Percentiles rank a stretch among this genome's conserved stretches.
phyloP scores from a whole-genome alignment of 106 monocot species.

The Iris macrosiphon region DNA sequence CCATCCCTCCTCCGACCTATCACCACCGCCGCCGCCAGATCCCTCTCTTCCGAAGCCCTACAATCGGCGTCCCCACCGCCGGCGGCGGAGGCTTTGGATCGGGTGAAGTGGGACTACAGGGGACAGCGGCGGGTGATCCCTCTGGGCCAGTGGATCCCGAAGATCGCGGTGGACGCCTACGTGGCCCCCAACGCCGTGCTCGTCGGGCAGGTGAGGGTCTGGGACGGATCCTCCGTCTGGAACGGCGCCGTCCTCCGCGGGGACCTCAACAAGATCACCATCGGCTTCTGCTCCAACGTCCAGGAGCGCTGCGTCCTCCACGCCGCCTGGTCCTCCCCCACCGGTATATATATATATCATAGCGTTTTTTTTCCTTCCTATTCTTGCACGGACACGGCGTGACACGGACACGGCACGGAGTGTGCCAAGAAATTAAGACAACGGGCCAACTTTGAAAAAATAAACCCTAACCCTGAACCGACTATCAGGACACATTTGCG shows the following conservation, averaged over 20 bases:
- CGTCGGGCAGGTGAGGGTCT: slow-evolving; percentile 73
- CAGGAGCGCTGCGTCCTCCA: slow-evolving; percentile 90
- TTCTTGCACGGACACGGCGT: too few species aligned
- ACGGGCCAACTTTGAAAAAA: too few species aligned
- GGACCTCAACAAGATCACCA: slow-evolving; percentile 85
- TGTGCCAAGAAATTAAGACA: too few species aligned
- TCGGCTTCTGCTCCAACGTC: slow-evolving; percentile 83
- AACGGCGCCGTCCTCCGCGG: slow-evolving; percentile 76
- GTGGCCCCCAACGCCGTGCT: slow-evolving; percentile 82
- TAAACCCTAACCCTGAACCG: too few species aligned
- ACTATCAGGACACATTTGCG: too few species aligned
- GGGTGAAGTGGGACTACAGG: slow-evolving; percentile 85
- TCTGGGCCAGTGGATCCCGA: slow-evolving; percentile 82
- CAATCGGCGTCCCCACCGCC: slow-evolving; percentile 1
- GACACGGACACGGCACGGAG: too few species aligned
- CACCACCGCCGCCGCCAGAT: slow-evolving; percentile 9
- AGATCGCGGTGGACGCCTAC: slow-evolving; percentile 82
- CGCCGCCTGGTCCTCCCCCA: slow-evolving; percentile 80
- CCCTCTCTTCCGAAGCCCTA: background rate
- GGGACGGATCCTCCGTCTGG: slow-evolving; percentile 83
- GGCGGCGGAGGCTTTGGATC: slow-evolving; percentile 18
- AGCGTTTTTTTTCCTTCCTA: too few species aligned
- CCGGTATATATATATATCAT: too few species aligned
- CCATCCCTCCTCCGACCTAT: background rate
- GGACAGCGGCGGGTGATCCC: slow-evolving; percentile 78